Percentiles rank a stretch among this genome's conserved stretches.
Evolutionary conservation across 1,139 yeast species (phyloP).

Genomic region (Scheffersomyces illinoinensis): DNA sequence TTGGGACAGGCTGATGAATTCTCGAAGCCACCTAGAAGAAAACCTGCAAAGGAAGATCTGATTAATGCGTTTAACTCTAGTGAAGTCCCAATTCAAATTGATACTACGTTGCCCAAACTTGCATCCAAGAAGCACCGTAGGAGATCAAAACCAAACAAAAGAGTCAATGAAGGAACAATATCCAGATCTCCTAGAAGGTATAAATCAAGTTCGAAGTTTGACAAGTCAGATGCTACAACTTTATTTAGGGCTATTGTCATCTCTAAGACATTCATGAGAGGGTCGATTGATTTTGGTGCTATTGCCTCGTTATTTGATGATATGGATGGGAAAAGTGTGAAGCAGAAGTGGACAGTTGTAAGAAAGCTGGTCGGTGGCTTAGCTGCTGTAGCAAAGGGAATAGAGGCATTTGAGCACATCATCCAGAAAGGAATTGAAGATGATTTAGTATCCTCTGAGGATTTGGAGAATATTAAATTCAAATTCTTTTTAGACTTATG

Average conservation of each 20-base stretch:
- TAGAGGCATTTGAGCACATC: constrained; percentile 59
- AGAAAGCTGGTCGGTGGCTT: constrained; percentile 59
- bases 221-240: constrained; percentile 46
- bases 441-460: constrained; percentile 44
- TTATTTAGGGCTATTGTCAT: constrained; percentile 63
- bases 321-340: constrained; percentile 38
- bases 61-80: neutral
- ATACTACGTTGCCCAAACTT: constrained; percentile 17
- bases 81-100: neutral
- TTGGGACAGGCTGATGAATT: constrained; percentile 10
- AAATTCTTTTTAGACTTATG: constrained; percentile 55
- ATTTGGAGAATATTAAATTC: constrained; percentile 50
- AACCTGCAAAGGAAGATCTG: constrained; percentile 1
- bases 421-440: constrained; percentile 53
- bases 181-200: constrained; percentile 17
- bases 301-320: constrained; percentile 50
- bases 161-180: constrained; percentile 5
- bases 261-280: constrained; percentile 53
- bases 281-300: constrained; percentile 56
- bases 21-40: constrained; percentile 4
- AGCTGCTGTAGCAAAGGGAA: constrained; percentile 50
- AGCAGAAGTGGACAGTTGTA: constrained; percentile 62
- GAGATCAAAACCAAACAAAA: constrained; percentile 10
- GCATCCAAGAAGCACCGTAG: constrained; percentile 24
- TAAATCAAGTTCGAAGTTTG: constrained; percentile 29